Base-by-base conservation (phyloP, 2,329 filamentous ascomycete species). In the Cercospora janseana region DNA sequence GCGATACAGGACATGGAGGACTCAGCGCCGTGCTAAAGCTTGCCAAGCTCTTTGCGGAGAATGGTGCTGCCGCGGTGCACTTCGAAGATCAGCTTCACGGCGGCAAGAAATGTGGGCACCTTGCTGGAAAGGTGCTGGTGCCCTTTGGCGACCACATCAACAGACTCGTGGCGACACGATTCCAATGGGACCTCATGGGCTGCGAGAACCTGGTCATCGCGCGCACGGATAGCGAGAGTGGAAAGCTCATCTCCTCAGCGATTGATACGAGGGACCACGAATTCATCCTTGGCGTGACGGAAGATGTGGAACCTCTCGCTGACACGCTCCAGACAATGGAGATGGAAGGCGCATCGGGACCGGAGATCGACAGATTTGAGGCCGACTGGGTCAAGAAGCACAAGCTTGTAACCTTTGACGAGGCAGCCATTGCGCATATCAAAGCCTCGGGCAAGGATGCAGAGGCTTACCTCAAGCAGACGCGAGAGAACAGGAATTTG, bases 121-220 rank as follows among this genome's bases (percentile, higher is more conserved):
- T 97, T 54, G 93, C 93, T 1, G 93, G 93, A 60, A 98, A 97
- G 70, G 93, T 97, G 1, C 77, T 98, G 6, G 93, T 97, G 2
- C 92, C 93, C 0, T 83, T 91, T 0, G 87, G 90, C 54, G 93
- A 97, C 69, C 93, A 98, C 74, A 95, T 97, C 76, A 96, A 95
- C 74, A 85, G 93, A 21, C 82, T 98, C 4, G 85, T 90, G 15
- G 91, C 93, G 1, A 85, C 92, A 3, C 85, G 93, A 52, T 96
- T 95, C 74, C 93, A 98, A 67, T 98, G 92, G 92, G 93, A 98
- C 65, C 79, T 96, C 61, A 97, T 98, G 92, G 93, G 92, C 38
- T 85, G 82, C 45, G 93, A 98, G 74, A 97, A 95, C 69, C 79
- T 97, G 3, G 83, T 97, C 32, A 93, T 98, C 66, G 93, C 93